Evolutionary conservation across 2,329 filamentous ascomycete species (phyloP).

Genomic region (Fusarium foetens): DNA sequence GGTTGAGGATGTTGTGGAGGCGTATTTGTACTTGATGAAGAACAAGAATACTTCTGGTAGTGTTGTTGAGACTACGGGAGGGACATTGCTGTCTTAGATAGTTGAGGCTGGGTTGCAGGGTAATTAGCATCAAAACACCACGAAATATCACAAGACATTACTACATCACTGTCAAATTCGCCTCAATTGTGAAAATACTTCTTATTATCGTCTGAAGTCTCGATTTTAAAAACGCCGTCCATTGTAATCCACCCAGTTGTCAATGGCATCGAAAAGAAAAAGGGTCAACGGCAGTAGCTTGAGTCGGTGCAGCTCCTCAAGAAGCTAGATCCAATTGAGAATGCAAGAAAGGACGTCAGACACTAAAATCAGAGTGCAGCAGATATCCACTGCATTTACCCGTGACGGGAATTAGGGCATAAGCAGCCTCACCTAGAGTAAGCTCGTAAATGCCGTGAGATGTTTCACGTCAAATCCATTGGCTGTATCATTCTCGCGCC

Average conservation of each 20-base stretch:
- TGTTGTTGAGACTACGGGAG: slow-evolving; percentile 35
- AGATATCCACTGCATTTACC: background rate
- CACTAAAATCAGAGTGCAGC: accelerated
- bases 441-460: slow-evolving; percentile 13
- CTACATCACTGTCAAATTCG: too few species aligned
- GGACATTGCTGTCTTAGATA: slow-evolving; percentile 30
- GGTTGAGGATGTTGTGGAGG: slow-evolving; percentile 36
- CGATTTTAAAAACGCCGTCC: too few species aligned
- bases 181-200: too few species aligned
- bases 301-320: too few species aligned
- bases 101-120: background rate
- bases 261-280: too few species aligned
- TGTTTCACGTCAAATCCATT: background rate
- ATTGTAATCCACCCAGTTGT: too few species aligned
- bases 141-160: background rate
- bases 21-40: slow-evolving; percentile 41
- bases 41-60: slow-evolving; percentile 36
- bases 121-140: background rate
- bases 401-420: background rate
- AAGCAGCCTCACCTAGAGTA: background rate
- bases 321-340: too few species aligned
- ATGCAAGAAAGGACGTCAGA: too few species aligned
- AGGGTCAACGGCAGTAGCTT: too few species aligned
- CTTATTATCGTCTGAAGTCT: too few species aligned
- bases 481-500: background rate